phyloP scores from a whole-genome alignment of 2,329 filamentous ascomycete genomes.

The Fusarium sp. region DNA sequence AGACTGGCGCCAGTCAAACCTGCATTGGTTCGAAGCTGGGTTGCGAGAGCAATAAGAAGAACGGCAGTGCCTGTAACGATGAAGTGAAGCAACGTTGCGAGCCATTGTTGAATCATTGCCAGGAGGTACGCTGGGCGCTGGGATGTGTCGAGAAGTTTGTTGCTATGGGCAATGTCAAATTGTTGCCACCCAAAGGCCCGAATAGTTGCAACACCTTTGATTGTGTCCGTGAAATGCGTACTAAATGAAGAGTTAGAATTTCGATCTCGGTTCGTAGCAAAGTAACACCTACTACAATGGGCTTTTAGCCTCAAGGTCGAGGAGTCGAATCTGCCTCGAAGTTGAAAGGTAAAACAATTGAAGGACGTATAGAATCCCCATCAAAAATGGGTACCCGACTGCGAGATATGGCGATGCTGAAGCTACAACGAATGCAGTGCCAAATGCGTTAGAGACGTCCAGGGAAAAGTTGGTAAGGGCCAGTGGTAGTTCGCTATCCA shows the following conservation, averaged over 20 bases:
- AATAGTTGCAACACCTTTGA: constrained; percentile 64
- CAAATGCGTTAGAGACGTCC: constrained; percentile 44
- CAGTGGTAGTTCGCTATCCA: constrained; percentile 52
- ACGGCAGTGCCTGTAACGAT: constrained; percentile 59
- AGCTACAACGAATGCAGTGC: constrained; percentile 59
- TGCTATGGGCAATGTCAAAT: constrained; percentile 52
- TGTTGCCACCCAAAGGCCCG: constrained; percentile 64
- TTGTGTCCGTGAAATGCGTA: constrained; percentile 64
- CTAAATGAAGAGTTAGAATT: constrained; percentile 31
- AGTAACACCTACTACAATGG: constrained; percentile 48
- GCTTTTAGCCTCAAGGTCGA: constrained; percentile 70
- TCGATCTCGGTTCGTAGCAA: rapidly evolving
- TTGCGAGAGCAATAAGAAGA: constrained; percentile 58
- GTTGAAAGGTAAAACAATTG: constrained; percentile 69
- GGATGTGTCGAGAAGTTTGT: constrained; percentile 60
- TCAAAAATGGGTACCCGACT: constrained; percentile 60
- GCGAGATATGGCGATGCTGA: constrained; percentile 55
- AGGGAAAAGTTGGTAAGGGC: constrained; percentile 45
- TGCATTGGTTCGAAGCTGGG: constrained; percentile 50
- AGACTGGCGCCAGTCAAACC: constrained; percentile 53
- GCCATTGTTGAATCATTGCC: constrained; percentile 66
- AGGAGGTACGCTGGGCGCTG: constrained; percentile 68
- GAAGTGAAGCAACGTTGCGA: constrained; percentile 60
- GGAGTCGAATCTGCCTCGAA: constrained; percentile 66
- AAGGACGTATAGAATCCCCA: constrained; percentile 57